Evolutionary conservation across 2,329 filamentous ascomycete genomes (phyloP).

Genomic region (Verticillium zaregamsianum): DNA sequence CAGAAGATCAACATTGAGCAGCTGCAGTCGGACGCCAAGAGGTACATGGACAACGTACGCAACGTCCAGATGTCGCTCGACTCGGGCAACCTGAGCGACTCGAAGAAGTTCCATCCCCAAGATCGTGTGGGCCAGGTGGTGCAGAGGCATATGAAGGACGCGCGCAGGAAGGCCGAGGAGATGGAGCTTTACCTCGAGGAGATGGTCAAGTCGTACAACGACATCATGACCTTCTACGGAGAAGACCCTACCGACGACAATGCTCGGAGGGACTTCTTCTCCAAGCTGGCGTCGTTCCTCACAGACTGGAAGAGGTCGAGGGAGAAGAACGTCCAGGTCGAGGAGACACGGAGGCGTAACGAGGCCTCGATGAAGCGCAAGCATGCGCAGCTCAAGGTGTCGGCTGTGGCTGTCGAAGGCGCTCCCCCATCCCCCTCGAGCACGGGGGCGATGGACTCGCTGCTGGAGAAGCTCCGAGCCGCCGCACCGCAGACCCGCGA

Average conservation of each 20-base stretch:
- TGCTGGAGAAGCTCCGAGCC: conserved; percentile 90
- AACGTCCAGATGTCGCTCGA: conserved; percentile 92
- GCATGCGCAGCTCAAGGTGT: conserved; percentile 62
- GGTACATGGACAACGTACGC: conserved; percentile 90
- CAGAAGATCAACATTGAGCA: conserved; percentile 97
- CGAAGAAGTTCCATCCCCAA: conserved; percentile 96
- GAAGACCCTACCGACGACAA: conserved; percentile 91
- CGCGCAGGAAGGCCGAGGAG: conserved; percentile 90
- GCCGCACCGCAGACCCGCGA: conserved; percentile 88
- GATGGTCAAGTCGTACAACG: conserved; percentile 85
- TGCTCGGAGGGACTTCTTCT: conserved; percentile 90
- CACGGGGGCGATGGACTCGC: conserved; percentile 90
- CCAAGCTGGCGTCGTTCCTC: conserved; percentile 87
- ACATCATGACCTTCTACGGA: conserved; percentile 95
- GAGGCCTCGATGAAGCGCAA: conserved; percentile 93
- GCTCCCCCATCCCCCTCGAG: conserved; percentile 62
- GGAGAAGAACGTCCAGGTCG: conserved; percentile 82
- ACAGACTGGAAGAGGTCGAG: conserved; percentile 93
- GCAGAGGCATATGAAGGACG: conserved; percentile 94
- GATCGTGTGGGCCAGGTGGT: conserved; percentile 91
- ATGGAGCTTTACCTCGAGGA: conserved; percentile 91
- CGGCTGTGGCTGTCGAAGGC: conserved; percentile 31
- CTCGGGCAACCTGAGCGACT: conserved; percentile 88
- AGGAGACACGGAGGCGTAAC: conserved; percentile 79
- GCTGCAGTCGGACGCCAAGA: conserved; percentile 79